A percentile compares a stretch with the other conserved stretches of the same genome.
Conservation (phyloP, 306 rosid species). For the Neltuma alba region DNA sequence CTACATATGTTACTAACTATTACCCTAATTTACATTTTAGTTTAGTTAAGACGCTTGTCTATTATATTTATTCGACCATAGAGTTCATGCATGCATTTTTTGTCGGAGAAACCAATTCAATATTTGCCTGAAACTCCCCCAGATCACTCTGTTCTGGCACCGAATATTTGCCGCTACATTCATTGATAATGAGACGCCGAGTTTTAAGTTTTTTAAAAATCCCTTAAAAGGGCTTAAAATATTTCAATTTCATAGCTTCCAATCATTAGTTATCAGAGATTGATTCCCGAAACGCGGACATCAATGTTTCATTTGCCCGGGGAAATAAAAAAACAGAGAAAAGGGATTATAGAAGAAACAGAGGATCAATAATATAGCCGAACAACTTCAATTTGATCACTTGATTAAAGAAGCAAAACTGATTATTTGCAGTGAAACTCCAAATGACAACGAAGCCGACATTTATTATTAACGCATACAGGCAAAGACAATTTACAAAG, state of each 20-base stretch:
- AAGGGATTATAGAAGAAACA: constrained; percentile 14
- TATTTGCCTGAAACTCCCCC: constrained; percentile 26
- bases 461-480: constrained; percentile 46
- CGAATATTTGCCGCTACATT: constrained; percentile 36
- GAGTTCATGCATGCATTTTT: constrained; percentile 16
- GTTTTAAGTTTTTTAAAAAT: neutral
- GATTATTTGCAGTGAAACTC: constrained; percentile 37
- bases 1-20: neutral
- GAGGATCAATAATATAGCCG: constrained; percentile 46
- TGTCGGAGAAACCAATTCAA: constrained; percentile 20
- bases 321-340: neutral
- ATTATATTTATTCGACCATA: neutral
- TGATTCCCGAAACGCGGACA: constrained; percentile 41
- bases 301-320: constrained; percentile 33
- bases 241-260: constrained; percentile 35
- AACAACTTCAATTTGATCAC: constrained; percentile 37
- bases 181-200: constrained; percentile 34
- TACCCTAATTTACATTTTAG: neutral
- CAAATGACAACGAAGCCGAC: constrained; percentile 67
- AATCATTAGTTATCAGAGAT: constrained; percentile 52
- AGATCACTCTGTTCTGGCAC: constrained; percentile 33
- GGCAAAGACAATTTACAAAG: constrained; percentile 39
- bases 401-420: constrained; percentile 34
- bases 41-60: neutral
- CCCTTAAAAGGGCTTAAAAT: constrained; percentile 15